Evolutionary conservation across 192 early-diverging fungal genomes (phyloP).

Genomic region (Thoreauomyces humboldtii): DNA sequence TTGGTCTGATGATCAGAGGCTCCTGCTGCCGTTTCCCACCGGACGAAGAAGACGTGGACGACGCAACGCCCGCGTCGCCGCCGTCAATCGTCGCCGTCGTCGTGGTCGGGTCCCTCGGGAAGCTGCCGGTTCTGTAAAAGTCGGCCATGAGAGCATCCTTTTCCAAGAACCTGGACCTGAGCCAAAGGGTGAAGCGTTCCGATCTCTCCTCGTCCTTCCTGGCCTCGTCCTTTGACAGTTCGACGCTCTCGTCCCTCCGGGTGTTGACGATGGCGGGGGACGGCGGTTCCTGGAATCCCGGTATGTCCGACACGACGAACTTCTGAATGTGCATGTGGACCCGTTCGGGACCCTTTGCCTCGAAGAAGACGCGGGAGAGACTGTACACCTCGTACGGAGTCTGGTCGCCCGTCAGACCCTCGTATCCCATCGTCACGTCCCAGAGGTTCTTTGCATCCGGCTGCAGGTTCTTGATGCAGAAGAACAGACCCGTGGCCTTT

Average conservation of each 20-base stretch:
- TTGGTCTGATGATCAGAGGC: conserved; percentile 17
- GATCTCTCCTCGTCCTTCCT: conserved; percentile 50
- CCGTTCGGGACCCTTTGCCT: conserved; percentile 66
- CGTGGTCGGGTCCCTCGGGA: conserved; percentile 41
- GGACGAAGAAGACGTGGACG: too few relatives aligned
- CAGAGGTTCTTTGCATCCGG: conserved; percentile 71
- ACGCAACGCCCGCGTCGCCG: too few relatives aligned
- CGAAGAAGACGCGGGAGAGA: conserved; percentile 71
- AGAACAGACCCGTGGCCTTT: conserved; percentile 75
- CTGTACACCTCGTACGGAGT: conserved; percentile 85
- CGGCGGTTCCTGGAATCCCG: conserved; percentile 43
- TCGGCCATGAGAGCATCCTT: conserved; percentile 79
- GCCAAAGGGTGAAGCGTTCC: conserved; percentile 68
- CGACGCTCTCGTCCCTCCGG: background rate
- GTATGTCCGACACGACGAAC: conserved; percentile 21
- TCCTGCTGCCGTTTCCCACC: too few relatives aligned
- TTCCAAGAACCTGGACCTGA: conserved; percentile 71
- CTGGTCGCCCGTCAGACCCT: conserved; percentile 65
- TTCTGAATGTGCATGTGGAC: conserved; percentile 74
- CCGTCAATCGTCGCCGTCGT: conserved; percentile 9
- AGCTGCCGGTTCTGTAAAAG: conserved; percentile 74
- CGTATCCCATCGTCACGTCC: conserved; percentile 88
- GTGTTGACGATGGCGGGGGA: conserved; percentile 16
- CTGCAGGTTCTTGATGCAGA: conserved; percentile 66
- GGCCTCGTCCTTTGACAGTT: conserved; percentile 12